Evolutionary conservation across 2,329 filamentous ascomycete species (phyloP).

Genomic region (Aspergillus hortae): DNA sequence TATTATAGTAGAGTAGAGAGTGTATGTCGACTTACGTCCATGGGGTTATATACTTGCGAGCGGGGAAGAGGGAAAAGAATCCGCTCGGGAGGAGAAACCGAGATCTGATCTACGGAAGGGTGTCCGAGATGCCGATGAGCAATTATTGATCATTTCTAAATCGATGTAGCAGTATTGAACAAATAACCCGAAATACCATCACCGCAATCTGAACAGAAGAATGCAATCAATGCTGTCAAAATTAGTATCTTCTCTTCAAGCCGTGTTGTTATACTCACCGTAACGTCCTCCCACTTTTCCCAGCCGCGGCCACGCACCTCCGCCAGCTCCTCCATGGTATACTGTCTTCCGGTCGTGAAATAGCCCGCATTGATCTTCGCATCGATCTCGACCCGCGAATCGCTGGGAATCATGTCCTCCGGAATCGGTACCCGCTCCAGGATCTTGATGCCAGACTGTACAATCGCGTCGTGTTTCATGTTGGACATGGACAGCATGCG

Average conservation of each 20-base stretch:
- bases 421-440: constrained; percentile 87
- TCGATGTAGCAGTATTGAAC: neutral
- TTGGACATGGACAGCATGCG: constrained; percentile 99
- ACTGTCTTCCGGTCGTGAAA: constrained; percentile 83
- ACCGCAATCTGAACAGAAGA: neutral
- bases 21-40: neutral
- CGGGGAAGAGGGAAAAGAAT: constrained; percentile 12
- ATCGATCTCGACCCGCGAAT: constrained; percentile 97
- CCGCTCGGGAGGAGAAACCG: constrained; percentile 11
- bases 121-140: constrained; percentile 2
- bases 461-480: constrained; percentile 53
- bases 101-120: constrained; percentile 4
- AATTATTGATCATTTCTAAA: neutral
- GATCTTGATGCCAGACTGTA: constrained; percentile 62
- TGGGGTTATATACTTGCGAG: constrained; percentile 1
- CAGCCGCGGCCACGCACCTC: constrained; percentile 86
- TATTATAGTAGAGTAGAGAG: neutral
- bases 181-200: neutral
- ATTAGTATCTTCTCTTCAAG: constrained; percentile 3
- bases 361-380: constrained; percentile 93
- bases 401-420: constrained; percentile 87
- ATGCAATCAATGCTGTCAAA: constrained; percentile 18
- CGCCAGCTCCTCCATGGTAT: constrained; percentile 80
- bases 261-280: constrained; percentile 21
- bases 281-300: constrained; percentile 63